Percentiles rank a stretch among this genome's conserved stretches.
Conservation (phyloP, 2,329 filamentous ascomycete genomes). For the Claviceps humidiphila region DNA sequence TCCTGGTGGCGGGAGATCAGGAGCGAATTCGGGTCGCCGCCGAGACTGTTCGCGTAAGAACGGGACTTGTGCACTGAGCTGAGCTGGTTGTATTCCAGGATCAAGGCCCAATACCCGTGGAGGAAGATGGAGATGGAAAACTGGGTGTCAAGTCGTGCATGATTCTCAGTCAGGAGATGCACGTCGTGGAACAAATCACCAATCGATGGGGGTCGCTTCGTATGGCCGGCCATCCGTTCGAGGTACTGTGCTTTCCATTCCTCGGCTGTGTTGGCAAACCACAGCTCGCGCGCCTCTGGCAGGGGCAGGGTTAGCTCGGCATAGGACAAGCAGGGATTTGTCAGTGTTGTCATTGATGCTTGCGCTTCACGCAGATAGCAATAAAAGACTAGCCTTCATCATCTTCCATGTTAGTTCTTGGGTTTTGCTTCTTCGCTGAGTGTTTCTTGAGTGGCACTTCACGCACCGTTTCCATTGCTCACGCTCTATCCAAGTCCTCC, state of each 20-base stretch:
- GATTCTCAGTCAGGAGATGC: slow-evolving; percentile 34
- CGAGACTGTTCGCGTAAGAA: slow-evolving; percentile 28
- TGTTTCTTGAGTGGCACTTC: background rate
- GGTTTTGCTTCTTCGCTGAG: background rate
- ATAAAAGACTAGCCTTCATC: slow-evolving; percentile 44
- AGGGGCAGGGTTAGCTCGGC: slow-evolving; percentile 54
- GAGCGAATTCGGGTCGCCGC: slow-evolving; percentile 29
- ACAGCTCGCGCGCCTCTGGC: slow-evolving; percentile 47
- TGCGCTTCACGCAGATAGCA: slow-evolving; percentile 53
- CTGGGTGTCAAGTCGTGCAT: slow-evolving; percentile 40
- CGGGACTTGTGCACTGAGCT: slow-evolving; percentile 35
- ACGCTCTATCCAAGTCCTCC: slow-evolving; percentile 48
- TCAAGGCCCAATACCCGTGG: slow-evolving; percentile 51
- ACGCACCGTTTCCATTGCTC: slow-evolving; percentile 53
- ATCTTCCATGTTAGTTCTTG: background rate
- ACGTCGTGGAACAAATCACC: slow-evolving; percentile 45
- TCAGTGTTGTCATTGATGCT: slow-evolving; percentile 52
- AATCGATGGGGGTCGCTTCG: slow-evolving; percentile 34
- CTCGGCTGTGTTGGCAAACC: slow-evolving; percentile 48
- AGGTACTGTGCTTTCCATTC: slow-evolving; percentile 54
- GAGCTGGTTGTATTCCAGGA: slow-evolving; percentile 53
- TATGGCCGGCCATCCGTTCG: slow-evolving; percentile 22
- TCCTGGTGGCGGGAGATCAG: slow-evolving; percentile 47
- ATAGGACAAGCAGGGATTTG: slow-evolving; percentile 54
- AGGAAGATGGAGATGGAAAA: slow-evolving; percentile 47